phyloP scores from a whole-genome alignment of 768 basidiomycete genomes.

The Sporobolomyces roseus region DNA sequence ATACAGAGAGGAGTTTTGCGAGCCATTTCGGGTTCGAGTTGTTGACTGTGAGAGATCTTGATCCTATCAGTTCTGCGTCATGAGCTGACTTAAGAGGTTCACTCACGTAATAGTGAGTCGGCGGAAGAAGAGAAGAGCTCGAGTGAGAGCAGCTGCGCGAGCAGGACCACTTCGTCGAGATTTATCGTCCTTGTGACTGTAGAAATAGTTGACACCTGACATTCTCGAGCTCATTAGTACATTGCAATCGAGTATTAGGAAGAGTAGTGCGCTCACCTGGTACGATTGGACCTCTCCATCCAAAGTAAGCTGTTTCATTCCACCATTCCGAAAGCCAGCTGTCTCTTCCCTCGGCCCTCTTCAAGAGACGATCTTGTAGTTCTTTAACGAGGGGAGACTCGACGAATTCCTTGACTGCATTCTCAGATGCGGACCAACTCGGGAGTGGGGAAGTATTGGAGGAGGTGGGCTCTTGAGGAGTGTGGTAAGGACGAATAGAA shows the following conservation, averaged over 20 bases:
- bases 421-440: conserved; percentile 25
- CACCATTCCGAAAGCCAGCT: conserved; percentile 99
- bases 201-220: conserved; percentile 94
- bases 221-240: neutral
- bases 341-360: conserved; percentile 59
- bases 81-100: neutral
- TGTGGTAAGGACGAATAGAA: conserved; percentile 70
- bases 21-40: conserved; percentile 82
- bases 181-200: conserved; percentile 61
- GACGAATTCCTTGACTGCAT: conserved; percentile 64
- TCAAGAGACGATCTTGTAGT: conserved; percentile 72
- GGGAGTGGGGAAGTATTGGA: conserved; percentile 27
- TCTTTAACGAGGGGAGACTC: conserved; percentile 63
- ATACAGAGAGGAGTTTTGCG: conserved; percentile 75
- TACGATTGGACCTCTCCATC: conserved; percentile 39
- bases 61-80: too few species aligned
- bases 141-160: conserved; percentile 42
- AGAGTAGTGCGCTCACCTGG: conserved; percentile 31
- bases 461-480: conserved; percentile 48
- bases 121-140: conserved; percentile 46
- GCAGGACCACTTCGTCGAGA: conserved; percentile 37
- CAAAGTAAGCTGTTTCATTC: conserved; percentile 66
- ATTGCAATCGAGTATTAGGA: neutral
- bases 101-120: conserved; percentile 73
- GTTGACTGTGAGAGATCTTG: conserved; percentile 53